A percentile compares a stretch with the other conserved stretches of the same genome.
Conservation (phyloP, 129 eudicot genomes). For the Lactuca sativa region DNA sequence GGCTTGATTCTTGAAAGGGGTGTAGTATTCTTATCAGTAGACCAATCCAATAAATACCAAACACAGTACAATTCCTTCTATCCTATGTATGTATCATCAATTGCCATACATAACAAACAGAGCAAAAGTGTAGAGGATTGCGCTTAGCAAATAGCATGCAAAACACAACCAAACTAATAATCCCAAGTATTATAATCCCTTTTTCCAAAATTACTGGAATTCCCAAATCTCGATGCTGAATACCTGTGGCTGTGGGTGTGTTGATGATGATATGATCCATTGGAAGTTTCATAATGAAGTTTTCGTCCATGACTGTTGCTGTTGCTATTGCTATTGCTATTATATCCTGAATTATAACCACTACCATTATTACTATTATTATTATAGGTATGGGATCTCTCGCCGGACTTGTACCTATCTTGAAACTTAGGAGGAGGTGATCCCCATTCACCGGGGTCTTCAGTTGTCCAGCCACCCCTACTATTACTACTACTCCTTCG, state of each 20-base stretch:
- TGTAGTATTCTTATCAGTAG: background rate
- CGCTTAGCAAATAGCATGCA: background rate
- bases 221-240: slow-evolving; percentile 54
- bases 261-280: background rate
- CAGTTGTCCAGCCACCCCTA: slow-evolving; percentile 65
- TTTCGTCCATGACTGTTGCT: slow-evolving; percentile 12
- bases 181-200: slow-evolving; percentile 47
- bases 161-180: slow-evolving; percentile 29
- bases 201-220: slow-evolving; percentile 36
- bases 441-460: slow-evolving; percentile 68
- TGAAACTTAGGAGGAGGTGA: slow-evolving; percentile 59
- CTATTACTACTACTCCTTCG: slow-evolving; percentile 41
- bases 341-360: slow-evolving; percentile 44
- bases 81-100: background rate
- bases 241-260: slow-evolving; percentile 48
- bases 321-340: slow-evolving; percentile 13
- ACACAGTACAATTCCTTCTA: background rate
- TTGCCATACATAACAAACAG: too few relatives aligned
- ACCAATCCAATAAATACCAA: background rate
- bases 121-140: too few relatives aligned
- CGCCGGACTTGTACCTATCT: slow-evolving; percentile 26
- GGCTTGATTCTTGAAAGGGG: too few relatives aligned
- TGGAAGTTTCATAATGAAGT: slow-evolving; percentile 28
- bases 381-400: slow-evolving; percentile 19
- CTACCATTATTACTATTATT: slow-evolving; percentile 11